These are phyloP conservation scores for Talaromyces sp. DNA, from an alignment of 2,329 filamentous ascomycete species.

Conservation along the genomic window DNA sequence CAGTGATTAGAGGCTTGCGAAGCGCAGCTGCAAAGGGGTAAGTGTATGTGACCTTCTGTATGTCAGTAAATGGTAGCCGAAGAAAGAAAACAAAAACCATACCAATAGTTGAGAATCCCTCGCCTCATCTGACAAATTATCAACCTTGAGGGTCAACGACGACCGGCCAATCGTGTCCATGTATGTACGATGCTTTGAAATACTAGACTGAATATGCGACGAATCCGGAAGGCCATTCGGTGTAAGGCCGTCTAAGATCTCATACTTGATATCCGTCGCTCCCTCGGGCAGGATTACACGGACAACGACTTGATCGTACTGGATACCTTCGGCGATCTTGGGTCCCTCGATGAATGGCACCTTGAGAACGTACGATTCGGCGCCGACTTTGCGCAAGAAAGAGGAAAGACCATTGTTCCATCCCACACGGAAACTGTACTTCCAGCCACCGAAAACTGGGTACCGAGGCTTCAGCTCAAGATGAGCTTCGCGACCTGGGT, in stretches of 20 bases:
- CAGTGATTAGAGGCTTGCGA: slow-evolving; percentile 82
- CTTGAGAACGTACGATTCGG: slow-evolving; percentile 76
- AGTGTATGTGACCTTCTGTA: slow-evolving; percentile 69
- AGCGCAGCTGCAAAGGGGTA: slow-evolving; percentile 71
- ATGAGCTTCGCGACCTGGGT: slow-evolving; percentile 70
- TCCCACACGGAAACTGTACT: slow-evolving; percentile 93
- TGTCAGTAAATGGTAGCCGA: slow-evolving; percentile 13
- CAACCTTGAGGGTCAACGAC: slow-evolving; percentile 71
- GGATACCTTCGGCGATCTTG: slow-evolving; percentile 77
- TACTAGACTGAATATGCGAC: slow-evolving; percentile 51
- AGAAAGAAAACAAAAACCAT: slow-evolving; percentile 23
- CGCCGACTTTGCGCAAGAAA: slow-evolving; percentile 63
- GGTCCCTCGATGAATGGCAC: slow-evolving; percentile 93
- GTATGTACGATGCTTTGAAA: slow-evolving; percentile 75
- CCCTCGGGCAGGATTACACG: slow-evolving; percentile 88
- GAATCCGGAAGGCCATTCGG: slow-evolving; percentile 66
- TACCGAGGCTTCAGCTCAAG: slow-evolving; percentile 92
- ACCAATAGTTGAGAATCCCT: slow-evolving; percentile 76
- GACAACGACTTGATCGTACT: slow-evolving; percentile 77
- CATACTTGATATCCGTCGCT: slow-evolving; percentile 59
- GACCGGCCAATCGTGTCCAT: slow-evolving; percentile 92
- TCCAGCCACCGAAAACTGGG: slow-evolving; percentile 96
- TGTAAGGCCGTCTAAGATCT: slow-evolving; percentile 69
- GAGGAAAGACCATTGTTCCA: slow-evolving; percentile 85
- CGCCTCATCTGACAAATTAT: slow-evolving; percentile 87